These are phyloP conservation scores for Yamadazyma blattariae DNA, from an alignment of 1,139 yeast genomes.

Conservation along the genomic window DNA sequence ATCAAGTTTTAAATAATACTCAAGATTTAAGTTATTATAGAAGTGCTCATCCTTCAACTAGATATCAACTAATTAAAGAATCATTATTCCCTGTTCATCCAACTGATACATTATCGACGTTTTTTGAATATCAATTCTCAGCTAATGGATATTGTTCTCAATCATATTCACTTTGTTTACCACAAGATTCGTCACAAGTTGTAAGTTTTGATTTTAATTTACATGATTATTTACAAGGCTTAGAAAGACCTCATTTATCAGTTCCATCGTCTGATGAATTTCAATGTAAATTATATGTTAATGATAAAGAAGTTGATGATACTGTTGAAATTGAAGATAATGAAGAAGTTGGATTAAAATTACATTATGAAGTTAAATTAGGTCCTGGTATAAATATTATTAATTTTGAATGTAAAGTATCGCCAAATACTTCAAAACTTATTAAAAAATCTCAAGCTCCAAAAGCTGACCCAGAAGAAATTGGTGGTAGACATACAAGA, in stretches of 20 bases:
- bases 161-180: constrained; percentile 42
- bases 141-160: constrained; percentile 44
- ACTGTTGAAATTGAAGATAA: constrained; percentile 35
- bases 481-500: constrained; percentile 44
- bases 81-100: constrained; percentile 35
- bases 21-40: constrained; percentile 20
- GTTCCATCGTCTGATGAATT: constrained; percentile 38
- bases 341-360: constrained; percentile 21
- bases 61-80: constrained; percentile 27
- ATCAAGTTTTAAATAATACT: constrained; percentile 24
- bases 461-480: constrained; percentile 26
- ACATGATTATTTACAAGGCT: constrained; percentile 37
- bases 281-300: constrained; percentile 43
- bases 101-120: constrained; percentile 21
- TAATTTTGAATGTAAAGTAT: constrained; percentile 45
- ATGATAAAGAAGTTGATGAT: constrained; percentile 46
- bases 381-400: constrained; percentile 48
- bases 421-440: constrained; percentile 34
- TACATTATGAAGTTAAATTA: constrained; percentile 49
- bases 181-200: constrained; percentile 42
- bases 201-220: constrained; percentile 44
- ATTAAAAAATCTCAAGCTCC: constrained; percentile 24
- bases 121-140: constrained; percentile 46
- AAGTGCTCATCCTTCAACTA: constrained; percentile 12
- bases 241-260: constrained; percentile 30